These are phyloP conservation scores for Letharia columbiana DNA, from an alignment of 495 filamentous ascomycete species.

Conservation along the genomic window DNA sequence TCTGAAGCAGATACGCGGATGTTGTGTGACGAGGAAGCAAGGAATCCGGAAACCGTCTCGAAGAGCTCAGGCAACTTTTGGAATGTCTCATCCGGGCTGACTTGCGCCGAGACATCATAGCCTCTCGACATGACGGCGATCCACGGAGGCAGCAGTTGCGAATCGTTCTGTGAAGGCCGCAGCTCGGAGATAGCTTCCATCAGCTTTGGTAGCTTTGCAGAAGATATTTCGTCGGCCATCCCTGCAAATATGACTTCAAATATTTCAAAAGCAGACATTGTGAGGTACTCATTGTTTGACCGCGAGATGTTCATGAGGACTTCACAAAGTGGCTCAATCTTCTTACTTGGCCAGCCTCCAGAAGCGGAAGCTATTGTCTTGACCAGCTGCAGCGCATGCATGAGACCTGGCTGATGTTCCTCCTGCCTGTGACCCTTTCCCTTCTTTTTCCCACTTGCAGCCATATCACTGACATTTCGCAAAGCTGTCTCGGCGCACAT, in stretches of 20 bases:
- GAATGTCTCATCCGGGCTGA: conserved; percentile 79
- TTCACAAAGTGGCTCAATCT: conserved; percentile 86
- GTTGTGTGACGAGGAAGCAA: conserved; percentile 80
- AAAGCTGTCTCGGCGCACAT: conserved; percentile 91
- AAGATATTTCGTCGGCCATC: conserved; percentile 77
- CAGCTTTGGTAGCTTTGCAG: conserved; percentile 78
- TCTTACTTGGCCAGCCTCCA: conserved; percentile 93
- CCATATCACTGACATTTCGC: conserved; percentile 61
- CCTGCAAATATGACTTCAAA: conserved; percentile 93
- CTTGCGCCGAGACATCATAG: conserved; percentile 85
- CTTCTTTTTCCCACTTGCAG: conserved; percentile 57
- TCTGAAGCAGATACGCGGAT: conserved; percentile 90
- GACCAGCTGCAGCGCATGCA: conserved; percentile 83
- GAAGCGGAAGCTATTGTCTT: conserved; percentile 79
- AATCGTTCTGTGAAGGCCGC: conserved; percentile 81
- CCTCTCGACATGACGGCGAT: conserved; percentile 89
- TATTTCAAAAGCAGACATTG: conserved; percentile 89
- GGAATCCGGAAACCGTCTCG: conserved; percentile 62
- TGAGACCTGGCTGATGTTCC: conserved; percentile 66
- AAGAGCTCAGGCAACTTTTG: conserved; percentile 77
- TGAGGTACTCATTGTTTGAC: conserved; percentile 87
- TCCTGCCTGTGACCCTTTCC: conserved; percentile 40
- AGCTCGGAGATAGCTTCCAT: conserved; percentile 82
- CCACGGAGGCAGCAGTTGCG: conserved; percentile 89
- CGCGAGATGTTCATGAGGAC: conserved; percentile 76